Percentiles rank a stretch among this genome's conserved stretches.
Evolutionary conservation across 306 rosid species (phyloP).

Genomic region (Boehmeria nivea): DNA sequence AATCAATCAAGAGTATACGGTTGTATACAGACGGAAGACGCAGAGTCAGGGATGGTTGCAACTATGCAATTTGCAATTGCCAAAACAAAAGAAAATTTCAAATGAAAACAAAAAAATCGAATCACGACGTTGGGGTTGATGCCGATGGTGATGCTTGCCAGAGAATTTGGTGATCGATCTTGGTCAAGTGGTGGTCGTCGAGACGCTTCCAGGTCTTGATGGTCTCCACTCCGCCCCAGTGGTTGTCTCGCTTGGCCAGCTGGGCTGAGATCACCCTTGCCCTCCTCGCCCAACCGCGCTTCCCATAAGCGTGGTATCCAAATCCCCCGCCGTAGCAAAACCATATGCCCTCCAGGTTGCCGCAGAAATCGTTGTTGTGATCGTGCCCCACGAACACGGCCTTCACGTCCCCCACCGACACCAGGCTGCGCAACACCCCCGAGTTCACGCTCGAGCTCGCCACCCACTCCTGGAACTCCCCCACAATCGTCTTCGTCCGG

Average conservation of each 20-base stretch:
- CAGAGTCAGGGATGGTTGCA: too few species aligned
- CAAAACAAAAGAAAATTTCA: too few species aligned
- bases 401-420: conserved; percentile 72
- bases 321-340: conserved; percentile 96
- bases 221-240: conserved; percentile 60
- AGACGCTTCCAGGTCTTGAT: conserved; percentile 88
- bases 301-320: conserved; percentile 90
- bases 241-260: conserved; percentile 49
- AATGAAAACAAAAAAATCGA: too few species aligned
- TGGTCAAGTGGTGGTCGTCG: conserved; percentile 65
- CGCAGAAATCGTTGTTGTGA: conserved; percentile 83
- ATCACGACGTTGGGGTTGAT: too few species aligned
- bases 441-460: conserved; percentile 77
- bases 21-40: too few species aligned
- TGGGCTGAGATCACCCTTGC: conserved; percentile 65
- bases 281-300: conserved; percentile 76
- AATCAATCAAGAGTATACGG: too few species aligned
- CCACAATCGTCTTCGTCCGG: conserved; percentile 45
- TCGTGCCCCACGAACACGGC: conserved; percentile 95
- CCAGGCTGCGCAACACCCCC: conserved; percentile 57
- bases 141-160: conserved; percentile 36
- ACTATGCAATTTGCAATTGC: too few species aligned
- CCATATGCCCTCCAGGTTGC: conserved; percentile 74
- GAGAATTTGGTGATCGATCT: conserved; percentile 68
- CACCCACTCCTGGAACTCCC: conserved; percentile 69